Percentiles rank a stretch among this genome's conserved stretches.
Evolutionary conservation across 1,284 basidiomycete genomes (phyloP).

Genomic region (Psilocybe mexicana): DNA sequence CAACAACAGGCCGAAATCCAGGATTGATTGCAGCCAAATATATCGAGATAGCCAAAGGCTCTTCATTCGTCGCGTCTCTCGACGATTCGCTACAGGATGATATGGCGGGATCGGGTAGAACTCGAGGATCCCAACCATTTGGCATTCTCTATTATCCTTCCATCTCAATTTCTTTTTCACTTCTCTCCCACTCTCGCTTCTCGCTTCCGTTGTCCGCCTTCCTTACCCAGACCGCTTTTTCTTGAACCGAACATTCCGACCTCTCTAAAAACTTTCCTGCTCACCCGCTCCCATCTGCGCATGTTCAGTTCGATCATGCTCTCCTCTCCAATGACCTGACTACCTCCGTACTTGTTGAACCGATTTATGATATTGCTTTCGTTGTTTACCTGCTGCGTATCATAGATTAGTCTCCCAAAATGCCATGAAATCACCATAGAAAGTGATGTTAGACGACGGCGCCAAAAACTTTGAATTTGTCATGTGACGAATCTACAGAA

Average conservation of each 20-base stretch:
- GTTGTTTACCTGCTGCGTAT: slow-evolving; percentile 17
- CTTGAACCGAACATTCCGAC: slow-evolving; percentile 20
- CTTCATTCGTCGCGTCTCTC: slow-evolving; percentile 5
- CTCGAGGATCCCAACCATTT: slow-evolving; percentile 11
- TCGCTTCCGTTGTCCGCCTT: slow-evolving; percentile 12
- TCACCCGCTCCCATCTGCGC: slow-evolving; percentile 11
- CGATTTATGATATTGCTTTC: slow-evolving; percentile 25
- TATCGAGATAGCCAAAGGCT: slow-evolving; percentile 4
- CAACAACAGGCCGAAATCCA: slow-evolving; percentile 63
- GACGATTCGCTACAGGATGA: slow-evolving; percentile 13
- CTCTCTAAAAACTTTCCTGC: slow-evolving; percentile 19
- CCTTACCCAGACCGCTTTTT: not conserved
- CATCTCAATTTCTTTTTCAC: slow-evolving; percentile 7
- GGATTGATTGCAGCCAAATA: slow-evolving; percentile 35
- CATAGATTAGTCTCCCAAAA: slow-evolving; percentile 20
- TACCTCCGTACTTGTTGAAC: slow-evolving; percentile 15
- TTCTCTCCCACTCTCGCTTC: slow-evolving; percentile 13
- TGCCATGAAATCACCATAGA: slow-evolving; percentile 11
- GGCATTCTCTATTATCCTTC: slow-evolving; percentile 18
- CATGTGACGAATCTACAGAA: slow-evolving; percentile 19
- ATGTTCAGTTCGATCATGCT: slow-evolving; percentile 18
- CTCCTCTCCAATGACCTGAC: slow-evolving; percentile 12
- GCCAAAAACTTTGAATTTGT: slow-evolving; percentile 1
- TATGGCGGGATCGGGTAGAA: slow-evolving; percentile 13
- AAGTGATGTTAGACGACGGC: not conserved